These are phyloP conservation scores for Penicillium frequentans DNA, from an alignment of 2,329 filamentous ascomycete genomes.

Conservation along the genomic window DNA sequence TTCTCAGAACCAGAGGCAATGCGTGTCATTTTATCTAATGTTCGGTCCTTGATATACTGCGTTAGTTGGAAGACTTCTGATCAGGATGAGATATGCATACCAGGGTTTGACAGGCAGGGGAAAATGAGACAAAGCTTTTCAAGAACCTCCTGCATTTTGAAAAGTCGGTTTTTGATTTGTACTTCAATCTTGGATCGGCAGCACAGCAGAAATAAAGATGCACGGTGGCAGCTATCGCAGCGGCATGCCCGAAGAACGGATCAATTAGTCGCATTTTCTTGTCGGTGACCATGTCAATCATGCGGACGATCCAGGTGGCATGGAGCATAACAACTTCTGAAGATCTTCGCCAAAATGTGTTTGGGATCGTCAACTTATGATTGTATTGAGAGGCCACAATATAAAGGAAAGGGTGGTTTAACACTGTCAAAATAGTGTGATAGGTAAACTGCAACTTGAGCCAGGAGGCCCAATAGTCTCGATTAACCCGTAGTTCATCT, in stretches of 20 bases:
- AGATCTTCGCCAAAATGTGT: constrained; percentile 55
- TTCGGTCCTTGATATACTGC: constrained; percentile 41
- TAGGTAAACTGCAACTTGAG: constrained; percentile 56
- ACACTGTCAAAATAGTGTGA: constrained; percentile 52
- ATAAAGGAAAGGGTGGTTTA: constrained; percentile 57
- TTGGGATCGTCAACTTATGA: constrained; percentile 53
- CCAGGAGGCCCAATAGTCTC: constrained; percentile 55
- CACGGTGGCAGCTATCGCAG: constrained; percentile 55
- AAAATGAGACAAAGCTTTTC: constrained; percentile 50
- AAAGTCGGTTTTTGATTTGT: constrained; percentile 55
- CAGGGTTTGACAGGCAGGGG: constrained; percentile 48
- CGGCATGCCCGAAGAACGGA: constrained; percentile 54
- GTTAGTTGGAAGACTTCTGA: constrained; percentile 7
- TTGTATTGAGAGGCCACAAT: constrained; percentile 55
- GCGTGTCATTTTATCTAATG: constrained; percentile 50
- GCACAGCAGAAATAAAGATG: constrained; percentile 57
- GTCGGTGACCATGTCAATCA: constrained; percentile 56
- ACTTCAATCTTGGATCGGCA: constrained; percentile 49
- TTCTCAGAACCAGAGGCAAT: constrained; percentile 52
- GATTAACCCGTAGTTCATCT: constrained; percentile 47
- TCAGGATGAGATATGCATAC: constrained; percentile 31
- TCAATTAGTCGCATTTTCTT: constrained; percentile 52
- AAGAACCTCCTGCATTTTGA: constrained; percentile 53
- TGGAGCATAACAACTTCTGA: constrained; percentile 54
- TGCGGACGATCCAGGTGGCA: constrained; percentile 55